Base-by-base conservation (phyloP, 768 basidiomycete species). In the Tricholoma terreum region DNA sequence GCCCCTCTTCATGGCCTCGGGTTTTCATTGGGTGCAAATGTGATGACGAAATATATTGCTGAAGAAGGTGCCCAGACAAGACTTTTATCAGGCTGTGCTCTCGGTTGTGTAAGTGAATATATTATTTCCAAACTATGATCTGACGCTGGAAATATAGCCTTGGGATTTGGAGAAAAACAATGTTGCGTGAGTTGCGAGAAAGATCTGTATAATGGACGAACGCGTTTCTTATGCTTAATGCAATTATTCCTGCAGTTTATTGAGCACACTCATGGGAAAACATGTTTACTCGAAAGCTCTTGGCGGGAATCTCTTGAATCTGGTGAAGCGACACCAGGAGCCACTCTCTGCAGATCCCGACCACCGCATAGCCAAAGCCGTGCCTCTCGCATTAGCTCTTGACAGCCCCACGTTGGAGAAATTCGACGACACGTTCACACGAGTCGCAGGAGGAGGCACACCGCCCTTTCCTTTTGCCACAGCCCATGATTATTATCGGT, bases 11-110 rank as follows among this genome's bases (percentile, higher is more conserved):
- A 94, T 17, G 95, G 90, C 11, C 71, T 95, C 6, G 92, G 94
- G 8, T 98, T 95, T 76, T 95, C 93, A 3, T 81, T 98, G 27
- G 95, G 95, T 38, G 89, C 93, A 33, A 92, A 90, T 68, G 88
- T 97, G 38, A 73, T 97, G 62, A 88, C 92, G 31, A 81, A 90
- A 60, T 96, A 95, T 69, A 73, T 94, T 48, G 92, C 88, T 5
- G 89, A 95, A 71, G 89, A 94, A 67, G 85, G 88, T 11, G 75
- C 75, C 35, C 65, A 74, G 30, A 82, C 83, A 64, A 80, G 87
- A 56, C 70, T 92, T 31, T 73, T 71, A 53, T 82, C 84, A 2
- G 89, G 82, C 27, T 86, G 85, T 73, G 81, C 78, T 17, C 72
- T 93, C n/a, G 89, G 76, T 66, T 89, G 90, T 71, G 86, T 93